These are phyloP conservation scores for Solanum verrucosum DNA, from an alignment of 257 asterid genomes.

Conservation along the genomic window DNA sequence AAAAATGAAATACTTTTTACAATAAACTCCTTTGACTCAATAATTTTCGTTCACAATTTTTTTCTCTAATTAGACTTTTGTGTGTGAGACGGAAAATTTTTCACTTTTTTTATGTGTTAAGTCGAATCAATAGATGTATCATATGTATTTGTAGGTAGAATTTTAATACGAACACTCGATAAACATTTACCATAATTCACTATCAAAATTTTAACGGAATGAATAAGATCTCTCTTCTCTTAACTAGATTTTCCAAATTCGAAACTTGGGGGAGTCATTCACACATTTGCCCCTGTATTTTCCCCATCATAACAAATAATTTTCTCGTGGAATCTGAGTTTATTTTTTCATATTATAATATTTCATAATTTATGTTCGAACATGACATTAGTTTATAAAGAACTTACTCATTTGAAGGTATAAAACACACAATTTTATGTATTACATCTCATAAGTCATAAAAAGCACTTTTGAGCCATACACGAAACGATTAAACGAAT, in stretches of 20 bases:
- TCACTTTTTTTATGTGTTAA: background rate
- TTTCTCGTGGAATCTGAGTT: fast-evolving
- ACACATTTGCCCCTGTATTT: background rate
- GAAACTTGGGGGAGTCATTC: background rate
- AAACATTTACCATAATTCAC: background rate
- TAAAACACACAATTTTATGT: background rate
- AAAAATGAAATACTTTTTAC: background rate
- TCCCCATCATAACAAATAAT: background rate
- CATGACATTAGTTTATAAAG: background rate
- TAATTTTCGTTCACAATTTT: background rate
- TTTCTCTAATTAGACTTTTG: background rate
- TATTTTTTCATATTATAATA: too few species aligned
- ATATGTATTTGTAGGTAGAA: too few species aligned
- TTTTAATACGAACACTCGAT: too few species aligned
- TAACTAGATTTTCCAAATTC: background rate
- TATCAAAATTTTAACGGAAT: fast-evolving
- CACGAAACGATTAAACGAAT: too few species aligned
- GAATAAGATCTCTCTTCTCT: background rate
- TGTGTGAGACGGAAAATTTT: fast-evolving
- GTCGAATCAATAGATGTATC: background rate
- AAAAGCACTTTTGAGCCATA: background rate
- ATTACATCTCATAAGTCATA: background rate
- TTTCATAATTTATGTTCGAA: background rate
- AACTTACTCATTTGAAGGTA: background rate
- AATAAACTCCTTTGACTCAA: background rate